Evolutionary conservation across 2,329 filamentous ascomycete species (phyloP).

Genomic region (Xylariaceae sp.): DNA sequence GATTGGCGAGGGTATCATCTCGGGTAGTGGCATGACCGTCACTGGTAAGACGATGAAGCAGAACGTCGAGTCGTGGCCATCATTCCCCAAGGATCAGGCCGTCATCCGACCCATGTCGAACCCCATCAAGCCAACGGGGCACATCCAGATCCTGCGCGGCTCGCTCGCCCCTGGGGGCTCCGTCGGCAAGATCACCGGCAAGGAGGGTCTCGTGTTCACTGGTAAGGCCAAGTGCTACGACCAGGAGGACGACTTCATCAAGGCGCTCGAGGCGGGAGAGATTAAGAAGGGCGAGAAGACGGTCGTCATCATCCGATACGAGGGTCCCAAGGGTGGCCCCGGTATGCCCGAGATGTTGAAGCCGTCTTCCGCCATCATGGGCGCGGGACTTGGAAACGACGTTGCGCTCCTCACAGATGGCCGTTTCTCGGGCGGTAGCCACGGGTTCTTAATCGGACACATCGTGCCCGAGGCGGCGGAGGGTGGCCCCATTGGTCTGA

Average conservation of each 20-base stretch:
- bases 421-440: slow-evolving; percentile 74
- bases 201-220: slow-evolving; percentile 80
- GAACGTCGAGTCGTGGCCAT: slow-evolving; percentile 73
- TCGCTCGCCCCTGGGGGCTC: slow-evolving; percentile 82
- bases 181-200: slow-evolving; percentile 91
- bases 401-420: slow-evolving; percentile 72
- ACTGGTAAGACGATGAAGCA: slow-evolving; percentile 87
- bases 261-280: slow-evolving; percentile 69
- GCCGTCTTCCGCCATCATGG: slow-evolving; percentile 90
- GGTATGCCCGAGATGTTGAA: slow-evolving; percentile 96
- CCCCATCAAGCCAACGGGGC: slow-evolving; percentile 82
- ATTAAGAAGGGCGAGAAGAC: slow-evolving; percentile 85
- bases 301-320: slow-evolving; percentile 87
- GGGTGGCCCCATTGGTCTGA: slow-evolving; percentile 78
- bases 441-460: slow-evolving; percentile 85
- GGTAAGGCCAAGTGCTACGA: slow-evolving; percentile 81
- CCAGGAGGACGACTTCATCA: slow-evolving; percentile 76
- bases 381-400: slow-evolving; percentile 73
- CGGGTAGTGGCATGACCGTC: slow-evolving; percentile 76
- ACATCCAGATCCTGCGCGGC: slow-evolving; percentile 83
- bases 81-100: slow-evolving; percentile 70
- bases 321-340: slow-evolving; percentile 87
- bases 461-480: slow-evolving; percentile 84
- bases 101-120: slow-evolving; percentile 78
- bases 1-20: slow-evolving; percentile 75